Evolutionary conservation across 75 land plant genomes (phyloP), one percentile per base, ranked within the genome.

Genomic region (Gnetum montanum): DNA sequence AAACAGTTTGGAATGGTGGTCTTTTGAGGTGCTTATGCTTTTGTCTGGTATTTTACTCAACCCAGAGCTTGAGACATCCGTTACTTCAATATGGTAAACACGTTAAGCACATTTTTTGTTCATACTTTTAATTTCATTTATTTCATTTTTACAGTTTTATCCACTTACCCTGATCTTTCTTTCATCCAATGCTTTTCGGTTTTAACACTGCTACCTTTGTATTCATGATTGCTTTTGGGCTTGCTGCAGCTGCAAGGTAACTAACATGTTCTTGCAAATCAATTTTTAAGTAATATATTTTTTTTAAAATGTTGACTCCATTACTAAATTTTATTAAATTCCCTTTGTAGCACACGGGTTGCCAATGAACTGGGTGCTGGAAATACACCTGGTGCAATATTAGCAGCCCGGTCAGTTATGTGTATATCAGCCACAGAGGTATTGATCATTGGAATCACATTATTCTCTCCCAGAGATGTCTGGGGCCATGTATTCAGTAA

Each of bases 331-430:
- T n/a, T 24, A 6, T 24, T 31, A 15, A 41, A 15, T 41, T 25
- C 20, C 27, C 46, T 18, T 31, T 66, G 57, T 56, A 86, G 90
- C 37, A 79, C 83, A 31, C 55, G 90, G 38, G 80, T 86, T 56
- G 65, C 90, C 16, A 90, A 90, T 65, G 93, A 90, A 65, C 55
- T 90, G 22, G 96, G 96, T 25, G 91, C 79, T 30, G 75, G 77
- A 24, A 19, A 54, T 5, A 57, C 92, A 27, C 43, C 46, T 22
- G 66, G 63, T 15, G 97, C 85, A n/a, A 66, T 50, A 1, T 29
- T 70, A 40, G 75, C 89, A 23, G 65, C 78, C 19, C 3, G 48
- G 3, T 69, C 70, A 6, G 76, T 58, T 27, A 10, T 80, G 16
- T 11, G 50, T 1, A 53, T 90, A 8, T 69, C 80, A 16, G 30